phyloP scores from a whole-genome alignment of 305 asterid genomes.

The Withania somnifera region DNA sequence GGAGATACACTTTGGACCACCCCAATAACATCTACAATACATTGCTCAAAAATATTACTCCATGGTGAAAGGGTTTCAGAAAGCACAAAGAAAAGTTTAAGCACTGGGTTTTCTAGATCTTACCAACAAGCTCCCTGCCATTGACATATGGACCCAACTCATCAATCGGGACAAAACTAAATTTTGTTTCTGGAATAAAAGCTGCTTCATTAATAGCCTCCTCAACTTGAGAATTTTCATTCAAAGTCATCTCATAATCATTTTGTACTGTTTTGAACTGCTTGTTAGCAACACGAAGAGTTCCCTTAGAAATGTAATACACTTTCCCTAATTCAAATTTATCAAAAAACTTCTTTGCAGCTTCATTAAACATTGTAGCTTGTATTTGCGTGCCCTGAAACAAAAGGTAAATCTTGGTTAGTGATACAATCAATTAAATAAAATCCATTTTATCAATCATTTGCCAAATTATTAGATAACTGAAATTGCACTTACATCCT shows the following conservation, averaged over 20 bases:
- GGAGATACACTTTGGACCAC: constrained; percentile 74
- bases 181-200: constrained; percentile 72
- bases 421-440: not conserved
- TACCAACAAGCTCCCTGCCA: constrained; percentile 83
- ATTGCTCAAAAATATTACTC: not conserved
- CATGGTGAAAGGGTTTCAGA: not conserved
- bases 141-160: constrained; percentile 79
- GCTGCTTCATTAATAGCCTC: constrained; percentile 50
- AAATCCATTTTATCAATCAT: not conserved
- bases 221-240: constrained; percentile 74
- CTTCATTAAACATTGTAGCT: constrained; percentile 93
- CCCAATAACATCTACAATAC: constrained; percentile 65
- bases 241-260: constrained; percentile 90
- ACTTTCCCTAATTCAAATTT: constrained; percentile 83
- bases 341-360: constrained; percentile 79
- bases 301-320: constrained; percentile 81
- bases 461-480: not conserved
- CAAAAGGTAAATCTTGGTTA: not conserved
- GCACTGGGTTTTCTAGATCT: not conserved
- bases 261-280: constrained; percentile 71
- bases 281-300: constrained; percentile 72
- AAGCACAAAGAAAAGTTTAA: not conserved
- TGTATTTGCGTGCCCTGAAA: constrained; percentile 87
- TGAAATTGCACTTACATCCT: constrained; percentile 47
- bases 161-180: constrained; percentile 67